phyloP scores from a whole-genome alignment of 306 rosid genomes.

The Cucumis sativus region Cucumber_9930_V3 NC_026660.2:8545001-8545500 shows the following conservation, averaged over 20 bases:
- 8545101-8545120: slow-evolving; percentile 85
- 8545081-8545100: slow-evolving; percentile 88
- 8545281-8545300: background rate
- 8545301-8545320: background rate
- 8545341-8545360: background rate
- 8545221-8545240: background rate
- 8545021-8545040: slow-evolving; percentile 81
- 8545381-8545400: background rate
- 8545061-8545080: slow-evolving; percentile 55
- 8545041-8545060: slow-evolving; percentile 80
- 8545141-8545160: slow-evolving; percentile 50
- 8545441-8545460: background rate
- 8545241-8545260: slow-evolving; percentile 2
- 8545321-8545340: background rate
- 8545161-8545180: background rate
- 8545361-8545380: background rate
- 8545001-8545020: slow-evolving; percentile 13
- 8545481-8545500: background rate
- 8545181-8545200: background rate
- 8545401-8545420: background rate
- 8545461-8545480: background rate
- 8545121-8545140: slow-evolving; percentile 74
- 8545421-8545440: background rate
- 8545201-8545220: background rate
- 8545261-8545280: background rate